A percentile compares a stretch with the other conserved stretches of the same genome.
phyloP scores from a whole-genome alignment of 495 filamentous ascomycete genomes.

The Aspergillus mulundensis region DNA sequence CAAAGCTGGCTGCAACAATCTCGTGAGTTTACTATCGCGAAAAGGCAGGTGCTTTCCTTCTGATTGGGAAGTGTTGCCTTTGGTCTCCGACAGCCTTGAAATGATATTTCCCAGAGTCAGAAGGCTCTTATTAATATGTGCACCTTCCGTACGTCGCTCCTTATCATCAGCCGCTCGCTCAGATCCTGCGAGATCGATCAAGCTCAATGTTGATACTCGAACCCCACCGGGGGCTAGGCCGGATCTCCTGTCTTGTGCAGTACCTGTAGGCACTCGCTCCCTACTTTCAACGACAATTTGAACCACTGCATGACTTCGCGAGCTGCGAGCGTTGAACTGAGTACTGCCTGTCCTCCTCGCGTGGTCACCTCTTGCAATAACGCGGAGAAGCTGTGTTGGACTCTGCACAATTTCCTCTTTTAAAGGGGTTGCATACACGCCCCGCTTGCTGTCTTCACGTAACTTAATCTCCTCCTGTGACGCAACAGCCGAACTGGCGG shows the following conservation, averaged over 20 bases:
- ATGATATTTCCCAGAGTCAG: slow-evolving; percentile 95
- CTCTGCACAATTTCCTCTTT: slow-evolving; percentile 99
- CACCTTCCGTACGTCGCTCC: slow-evolving; percentile 88
- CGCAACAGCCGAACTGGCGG: slow-evolving; percentile 54
- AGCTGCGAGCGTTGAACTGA: slow-evolving; percentile 93
- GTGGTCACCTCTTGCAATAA: slow-evolving; percentile 92
- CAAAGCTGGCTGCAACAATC: slow-evolving; percentile 86
- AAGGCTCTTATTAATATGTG: slow-evolving; percentile 97
- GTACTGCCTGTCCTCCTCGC: slow-evolving; percentile 86
- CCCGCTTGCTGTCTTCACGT: slow-evolving; percentile 90
- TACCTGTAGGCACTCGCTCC: slow-evolving; percentile 64
- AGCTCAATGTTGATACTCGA: slow-evolving; percentile 85
- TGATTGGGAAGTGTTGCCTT: slow-evolving; percentile 74
- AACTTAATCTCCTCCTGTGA: slow-evolving; percentile 90
- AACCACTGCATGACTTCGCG: slow-evolving; percentile 94
- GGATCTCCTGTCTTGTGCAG: slow-evolving; percentile 66
- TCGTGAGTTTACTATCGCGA: slow-evolving; percentile 93
- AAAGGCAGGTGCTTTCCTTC: slow-evolving; percentile 91
- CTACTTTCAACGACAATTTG: slow-evolving; percentile 98
- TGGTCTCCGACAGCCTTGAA: slow-evolving; percentile 75
- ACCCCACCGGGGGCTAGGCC: slow-evolving; percentile 84
- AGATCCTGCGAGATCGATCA: slow-evolving; percentile 96
- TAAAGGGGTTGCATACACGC: slow-evolving; percentile 91
- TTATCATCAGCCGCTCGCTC: slow-evolving; percentile 94
- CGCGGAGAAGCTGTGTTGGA: slow-evolving; percentile 88